Percentiles rank a stretch among this genome's conserved stretches.
Conservation (phyloP, 2,329 filamentous ascomycete species). For the Dryadomyces sulphureus region DNA sequence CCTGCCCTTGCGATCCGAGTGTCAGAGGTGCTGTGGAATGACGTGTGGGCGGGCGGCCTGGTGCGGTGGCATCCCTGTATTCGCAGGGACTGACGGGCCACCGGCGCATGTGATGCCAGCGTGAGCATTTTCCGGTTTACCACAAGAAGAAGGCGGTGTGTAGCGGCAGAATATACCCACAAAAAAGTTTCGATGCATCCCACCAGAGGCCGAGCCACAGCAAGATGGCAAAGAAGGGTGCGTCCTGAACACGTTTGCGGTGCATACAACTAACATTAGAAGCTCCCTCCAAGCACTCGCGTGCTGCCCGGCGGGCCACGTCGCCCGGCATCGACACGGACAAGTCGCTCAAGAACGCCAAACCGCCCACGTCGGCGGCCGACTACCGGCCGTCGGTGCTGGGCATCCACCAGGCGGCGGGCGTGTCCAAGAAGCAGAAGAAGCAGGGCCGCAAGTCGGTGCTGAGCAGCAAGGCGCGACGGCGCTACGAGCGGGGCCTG, state of each 20-base stretch:
- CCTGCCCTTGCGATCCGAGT: not conserved
- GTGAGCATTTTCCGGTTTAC: not conserved
- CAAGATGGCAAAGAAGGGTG: slow-evolving; percentile 11
- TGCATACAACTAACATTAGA: not conserved
- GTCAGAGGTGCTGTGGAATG: not conserved
- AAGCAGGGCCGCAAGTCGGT: slow-evolving; percentile 40
- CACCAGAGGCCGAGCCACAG: not conserved
- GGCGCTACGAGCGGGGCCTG: slow-evolving; percentile 39
- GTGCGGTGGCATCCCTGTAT: not conserved
- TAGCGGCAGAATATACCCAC: slow-evolving; percentile 2
- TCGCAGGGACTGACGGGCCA: not conserved
- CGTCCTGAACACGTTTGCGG: not conserved
- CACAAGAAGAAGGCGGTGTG: slow-evolving; percentile 5
- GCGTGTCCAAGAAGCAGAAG: slow-evolving; percentile 48
- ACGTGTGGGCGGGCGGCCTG: not conserved
- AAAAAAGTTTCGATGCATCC: slow-evolving; percentile 3
- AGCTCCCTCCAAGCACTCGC: slow-evolving; percentile 50
- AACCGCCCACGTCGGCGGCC: slow-evolving; percentile 31
- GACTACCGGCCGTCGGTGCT: slow-evolving; percentile 50
- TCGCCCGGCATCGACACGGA: slow-evolving; percentile 57
- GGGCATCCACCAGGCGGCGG: slow-evolving; percentile 49
- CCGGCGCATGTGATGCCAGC: slow-evolving; percentile 6
- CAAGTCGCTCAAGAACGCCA: slow-evolving; percentile 51
- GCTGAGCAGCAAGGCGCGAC: slow-evolving; percentile 38
- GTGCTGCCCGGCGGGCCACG: slow-evolving; percentile 57